These are phyloP conservation scores for Ustulina deusta DNA, from an alignment of 2,329 filamentous ascomycete genomes.

Conservation along the genomic window DNA sequence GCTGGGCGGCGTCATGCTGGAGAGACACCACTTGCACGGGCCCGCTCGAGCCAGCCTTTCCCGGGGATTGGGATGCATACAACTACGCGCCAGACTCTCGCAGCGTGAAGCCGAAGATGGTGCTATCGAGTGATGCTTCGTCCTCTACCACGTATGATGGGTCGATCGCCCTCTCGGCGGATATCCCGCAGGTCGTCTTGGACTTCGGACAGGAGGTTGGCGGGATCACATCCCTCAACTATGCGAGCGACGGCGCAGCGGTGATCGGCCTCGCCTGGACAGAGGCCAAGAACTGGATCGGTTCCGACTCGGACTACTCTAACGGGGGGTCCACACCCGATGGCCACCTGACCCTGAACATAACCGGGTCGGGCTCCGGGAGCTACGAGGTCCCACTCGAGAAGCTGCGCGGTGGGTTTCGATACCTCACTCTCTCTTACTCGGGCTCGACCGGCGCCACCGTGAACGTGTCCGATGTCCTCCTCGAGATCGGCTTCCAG, in stretches of 20 bases:
- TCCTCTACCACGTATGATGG: constrained; percentile 6
- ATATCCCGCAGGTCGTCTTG: constrained; percentile 54
- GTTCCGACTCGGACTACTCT: constrained; percentile 61
- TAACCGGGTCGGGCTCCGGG: constrained; percentile 48
- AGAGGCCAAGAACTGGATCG: constrained; percentile 62
- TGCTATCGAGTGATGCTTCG: constrained; percentile 15
- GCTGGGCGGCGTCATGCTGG: constrained; percentile 27
- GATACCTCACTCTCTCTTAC: constrained; percentile 59
- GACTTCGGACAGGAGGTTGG: constrained; percentile 71
- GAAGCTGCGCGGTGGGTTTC: constrained; percentile 63
- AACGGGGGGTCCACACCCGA: constrained; percentile 59
- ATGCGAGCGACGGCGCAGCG: constrained; percentile 55
- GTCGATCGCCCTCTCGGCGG: background rate
- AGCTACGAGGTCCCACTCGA: constrained; percentile 52
- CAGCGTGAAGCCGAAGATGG: constrained; percentile 10
- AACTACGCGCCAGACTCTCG: constrained; percentile 26
- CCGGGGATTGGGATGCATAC: constrained; percentile 28
- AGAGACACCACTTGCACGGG: constrained; percentile 25
- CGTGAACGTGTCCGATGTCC: constrained; percentile 51
- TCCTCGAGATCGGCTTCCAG: constrained; percentile 27
- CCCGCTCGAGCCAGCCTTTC: constrained; percentile 22
- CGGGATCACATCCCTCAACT: constrained; percentile 65
- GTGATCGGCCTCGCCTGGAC: constrained; percentile 61
- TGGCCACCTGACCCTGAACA: constrained; percentile 60
- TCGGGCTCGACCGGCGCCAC: constrained; percentile 26